These are phyloP conservation scores for Vanrija humicola DNA, from an alignment of 1,284 basidiomycete species.

Conservation along the genomic window DNA sequence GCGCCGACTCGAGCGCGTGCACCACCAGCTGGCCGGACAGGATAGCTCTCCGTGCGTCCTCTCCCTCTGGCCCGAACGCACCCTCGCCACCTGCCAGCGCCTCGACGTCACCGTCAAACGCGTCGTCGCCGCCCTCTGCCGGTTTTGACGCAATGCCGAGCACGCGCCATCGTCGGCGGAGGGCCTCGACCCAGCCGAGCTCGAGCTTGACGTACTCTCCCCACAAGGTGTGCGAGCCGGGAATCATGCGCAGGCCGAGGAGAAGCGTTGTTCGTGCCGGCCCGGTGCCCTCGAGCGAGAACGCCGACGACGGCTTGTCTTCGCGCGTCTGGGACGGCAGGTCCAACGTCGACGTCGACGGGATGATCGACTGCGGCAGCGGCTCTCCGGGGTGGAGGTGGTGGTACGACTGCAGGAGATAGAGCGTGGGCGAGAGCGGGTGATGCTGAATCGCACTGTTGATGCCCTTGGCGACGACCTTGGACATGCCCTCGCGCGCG, in stretches of 20 bases:
- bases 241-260: conserved; percentile 74
- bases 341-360: conserved; percentile 33
- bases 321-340: conserved; percentile 19
- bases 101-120: conserved; percentile 18
- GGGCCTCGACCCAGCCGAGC: conserved; percentile 76
- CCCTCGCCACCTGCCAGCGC: conserved; percentile 40
- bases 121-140: not conserved
- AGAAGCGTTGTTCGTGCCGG: conserved; percentile 80
- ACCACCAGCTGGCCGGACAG: conserved; percentile 45
- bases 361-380: conserved; percentile 53
- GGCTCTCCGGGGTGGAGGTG: conserved; percentile 69
- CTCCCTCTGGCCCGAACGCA: conserved; percentile 45
- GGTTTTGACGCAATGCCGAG: conserved; percentile 42
- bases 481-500: conserved; percentile 70
- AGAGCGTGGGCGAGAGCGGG: conserved; percentile 71
- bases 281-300: conserved; percentile 46
- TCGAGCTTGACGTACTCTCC: conserved; percentile 87
- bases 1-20: conserved; percentile 40
- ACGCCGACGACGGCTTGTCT: conserved; percentile 17
- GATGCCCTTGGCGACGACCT: conserved; percentile 66
- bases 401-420: conserved; percentile 80
- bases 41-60: conserved; percentile 46
- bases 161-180: conserved; percentile 75
- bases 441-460: conserved; percentile 77
- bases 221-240: conserved; percentile 71